phyloP scores from a whole-genome alignment of 768 basidiomycete species.

The Asterophora parasitica region DNA sequence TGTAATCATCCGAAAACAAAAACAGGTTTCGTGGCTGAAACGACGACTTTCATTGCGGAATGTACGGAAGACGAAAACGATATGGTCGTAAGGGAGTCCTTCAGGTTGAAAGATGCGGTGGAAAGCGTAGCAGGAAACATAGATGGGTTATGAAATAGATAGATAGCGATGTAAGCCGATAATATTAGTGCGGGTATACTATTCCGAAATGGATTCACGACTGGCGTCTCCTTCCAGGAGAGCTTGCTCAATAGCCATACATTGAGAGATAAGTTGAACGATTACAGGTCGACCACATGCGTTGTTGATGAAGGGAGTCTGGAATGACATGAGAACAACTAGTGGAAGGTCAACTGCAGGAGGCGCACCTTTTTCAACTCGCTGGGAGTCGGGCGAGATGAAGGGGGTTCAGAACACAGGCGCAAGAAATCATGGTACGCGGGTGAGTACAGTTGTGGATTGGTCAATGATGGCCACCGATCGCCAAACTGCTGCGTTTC shows the following conservation, averaged over 20 bases:
- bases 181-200: constrained; percentile 19
- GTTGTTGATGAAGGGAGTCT: constrained; percentile 64
- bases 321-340: constrained; percentile 1
- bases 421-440: constrained; percentile 70
- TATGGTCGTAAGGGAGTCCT: constrained; percentile 66
- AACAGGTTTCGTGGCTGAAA: constrained; percentile 73
- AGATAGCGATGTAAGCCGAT: constrained; percentile 16
- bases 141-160: constrained; percentile 35
- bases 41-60: constrained; percentile 82
- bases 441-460: constrained; percentile 58
- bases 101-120: constrained; percentile 63
- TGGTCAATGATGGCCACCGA: constrained; percentile 60
- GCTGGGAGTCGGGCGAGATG: constrained; percentile 48
- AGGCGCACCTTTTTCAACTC: constrained; percentile 55
- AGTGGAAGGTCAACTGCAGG: constrained; percentile 3
- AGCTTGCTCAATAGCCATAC: constrained; percentile 58
- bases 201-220: constrained; percentile 15
- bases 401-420: constrained; percentile 58
- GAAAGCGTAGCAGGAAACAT: constrained; percentile 69
- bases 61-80: constrained; percentile 88
- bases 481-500: constrained; percentile 51
- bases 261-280: constrained; percentile 60
- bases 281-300: constrained; percentile 68
- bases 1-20: constrained; percentile 3
- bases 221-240: constrained; percentile 24